Base-by-base conservation (phyloP, 2,329 filamentous ascomycete genomes). In the Aspergillus versicolor region DNA sequence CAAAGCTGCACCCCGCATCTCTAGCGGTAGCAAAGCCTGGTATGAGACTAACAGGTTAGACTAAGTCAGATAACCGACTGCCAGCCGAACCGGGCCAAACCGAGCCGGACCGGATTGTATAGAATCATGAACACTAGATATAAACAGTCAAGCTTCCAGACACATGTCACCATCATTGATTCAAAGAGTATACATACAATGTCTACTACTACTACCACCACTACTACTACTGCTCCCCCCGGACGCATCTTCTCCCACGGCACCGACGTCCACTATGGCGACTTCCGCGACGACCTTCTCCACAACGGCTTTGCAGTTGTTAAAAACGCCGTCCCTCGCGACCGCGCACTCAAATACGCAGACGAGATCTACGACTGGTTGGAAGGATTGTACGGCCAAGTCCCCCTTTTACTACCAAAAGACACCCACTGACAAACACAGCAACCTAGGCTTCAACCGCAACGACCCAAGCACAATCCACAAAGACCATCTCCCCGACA, bases 281-380 rank as follows among this genome's bases (percentile, higher is more conserved):
- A 68, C 49, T 68, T 64, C 42, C 62, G 65, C 11, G 65, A 67
- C 37, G 64, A 67, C 24, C 58, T 75, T 4, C 65, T 63, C 3
- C 63, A 69, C 15, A 68, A 81, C 54, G 79, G 79, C 5, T 81
- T 69, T 59, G 75, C 74, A 0, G 72, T 82, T 11, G 67, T 82
- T 53, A 81, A 81, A 54, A 73, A 73, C 3, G 77, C 77, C 0
- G 73, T 81, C 43, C 75, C 78, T 0, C 65, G 61, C 2, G 77
- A 77, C 21, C 69, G 70, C 27, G 78, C 77, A 2, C 59, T 65
- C 9, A 54, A 66, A 22, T 67, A 70, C 24, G 65, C 68, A 8
- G 67, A 68, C 27, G 58, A 56, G n/a, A 61, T 68, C 51, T 59
- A 63, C 47, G 49, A 58, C 1, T 68, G 61, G 55, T 45, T 68